Conservation (phyloP, 1,284 basidiomycete species). For the Cryptococcus sp. region DNA sequence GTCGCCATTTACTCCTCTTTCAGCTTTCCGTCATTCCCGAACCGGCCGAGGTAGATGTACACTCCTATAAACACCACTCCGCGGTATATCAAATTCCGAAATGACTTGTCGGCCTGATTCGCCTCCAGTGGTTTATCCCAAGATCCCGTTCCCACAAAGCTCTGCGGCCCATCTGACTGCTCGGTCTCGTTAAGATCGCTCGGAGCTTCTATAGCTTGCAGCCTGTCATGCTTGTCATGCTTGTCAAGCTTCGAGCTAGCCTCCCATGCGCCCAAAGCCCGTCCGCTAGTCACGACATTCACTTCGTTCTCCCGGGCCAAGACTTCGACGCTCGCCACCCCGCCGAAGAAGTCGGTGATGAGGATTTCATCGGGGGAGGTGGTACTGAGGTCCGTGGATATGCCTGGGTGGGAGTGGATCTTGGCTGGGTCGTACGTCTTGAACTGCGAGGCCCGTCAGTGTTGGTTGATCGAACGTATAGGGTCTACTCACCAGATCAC, state of each 20-base stretch:
- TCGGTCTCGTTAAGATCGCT: neutral
- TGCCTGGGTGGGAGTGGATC: slow-evolving; percentile 82
- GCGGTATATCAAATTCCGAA: neutral
- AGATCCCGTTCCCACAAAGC: neutral
- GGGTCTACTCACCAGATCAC: slow-evolving; percentile 70
- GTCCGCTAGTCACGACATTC: neutral
- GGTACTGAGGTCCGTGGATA: slow-evolving; percentile 79
- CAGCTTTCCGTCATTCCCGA: neutral
- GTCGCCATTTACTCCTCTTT: neutral
- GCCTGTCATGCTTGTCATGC: no score
- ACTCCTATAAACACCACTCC: neutral
- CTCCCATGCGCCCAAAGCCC: no score
- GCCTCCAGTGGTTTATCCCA: slow-evolving; percentile 6
- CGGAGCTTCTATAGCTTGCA: neutral
- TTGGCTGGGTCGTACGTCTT: slow-evolving; percentile 70
- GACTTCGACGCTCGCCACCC: slow-evolving; percentile 78
- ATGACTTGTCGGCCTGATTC: neutral
- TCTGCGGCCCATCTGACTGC: no score
- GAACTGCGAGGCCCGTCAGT: slow-evolving; percentile 61
- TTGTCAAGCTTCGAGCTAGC: no score
- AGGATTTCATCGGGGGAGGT: slow-evolving; percentile 65
- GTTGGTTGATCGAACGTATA: neutral
- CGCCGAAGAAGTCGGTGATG: slow-evolving; percentile 95
- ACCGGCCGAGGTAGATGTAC: slow-evolving; percentile 1
- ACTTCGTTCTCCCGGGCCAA: slow-evolving; percentile 10